Base-by-base conservation (phyloP, 768 basidiomycete genomes). In the Paxillus ammoniavirescens region DNA sequence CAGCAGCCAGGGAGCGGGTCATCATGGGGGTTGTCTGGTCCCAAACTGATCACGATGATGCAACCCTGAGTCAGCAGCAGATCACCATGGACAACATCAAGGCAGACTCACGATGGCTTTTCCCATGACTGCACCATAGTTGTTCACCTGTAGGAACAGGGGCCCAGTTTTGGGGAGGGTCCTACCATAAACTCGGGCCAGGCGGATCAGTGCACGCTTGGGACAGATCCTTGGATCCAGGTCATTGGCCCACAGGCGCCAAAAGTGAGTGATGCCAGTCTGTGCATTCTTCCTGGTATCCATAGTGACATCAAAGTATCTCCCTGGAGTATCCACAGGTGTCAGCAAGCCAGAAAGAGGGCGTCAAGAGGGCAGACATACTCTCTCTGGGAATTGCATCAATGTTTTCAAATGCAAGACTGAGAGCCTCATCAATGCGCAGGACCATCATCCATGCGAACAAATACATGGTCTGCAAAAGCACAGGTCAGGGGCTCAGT, bases 381-480 rank as follows among this genome's bases (percentile, higher is more conserved):
- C 17, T 15, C 17, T 42, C 41, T 8, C n/a, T 12, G 10, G 18
- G 41, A 7, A 60, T 47, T 15, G 54, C 47, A 35, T 62, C 52
- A 50, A 62, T 53, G 35, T 53, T 57, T 36, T 54, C 58, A 53
- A 60, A 55, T 23, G 51, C 42, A 28, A 62, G 47, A 26, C 47
- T 31, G 23, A 58, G 30, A 12, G 54, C 57, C 49, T 62, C 61
- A 10, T 62, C 58, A 35, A 60, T 54, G 4, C 51, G 47, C n/a
- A 62, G 50, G 17, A 62, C 40, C 23, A 60, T 45, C 5, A 60
- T 50, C 59, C 59, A 62, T 14, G 61, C 59, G 48, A 63, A 49
- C 6, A 63, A 51, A 50, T 59, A 63, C 6, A 51, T 49, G 9
- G 55, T 47, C 57, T 59, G 36, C 28, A 40, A n/a, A 52, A 48